Percentiles rank a stretch among this genome's conserved stretches.
Conservation (phyloP, 2,329 filamentous ascomycete genomes). For the Cercospora brassicicola region DNA sequence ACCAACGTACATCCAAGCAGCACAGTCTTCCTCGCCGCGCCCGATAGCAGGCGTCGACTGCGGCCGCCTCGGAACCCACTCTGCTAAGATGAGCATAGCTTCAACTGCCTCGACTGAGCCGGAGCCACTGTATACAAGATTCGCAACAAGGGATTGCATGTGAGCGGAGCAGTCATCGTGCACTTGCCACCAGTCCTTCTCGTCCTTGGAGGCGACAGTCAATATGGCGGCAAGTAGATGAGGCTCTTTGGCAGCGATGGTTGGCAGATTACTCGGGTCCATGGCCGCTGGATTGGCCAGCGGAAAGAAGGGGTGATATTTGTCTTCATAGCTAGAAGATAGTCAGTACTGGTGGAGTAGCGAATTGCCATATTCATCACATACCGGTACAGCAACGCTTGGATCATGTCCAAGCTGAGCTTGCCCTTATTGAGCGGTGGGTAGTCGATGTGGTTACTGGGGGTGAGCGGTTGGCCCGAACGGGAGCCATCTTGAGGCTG, state of each 20-base stretch:
- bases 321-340: slow-evolving; percentile 31
- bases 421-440: slow-evolving; percentile 34
- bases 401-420: slow-evolving; percentile 35
- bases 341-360: background rate
- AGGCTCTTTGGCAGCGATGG: slow-evolving; percentile 34
- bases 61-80: slow-evolving; percentile 38
- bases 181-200: slow-evolving; percentile 37
- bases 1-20: slow-evolving; percentile 40
- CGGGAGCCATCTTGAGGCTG: slow-evolving; percentile 14
- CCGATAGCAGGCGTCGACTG: slow-evolving; percentile 34
- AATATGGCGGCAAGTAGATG: slow-evolving; percentile 38
- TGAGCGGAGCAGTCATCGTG: slow-evolving; percentile 38
- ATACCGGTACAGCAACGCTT: slow-evolving; percentile 31
- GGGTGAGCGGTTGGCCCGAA: slow-evolving; percentile 7
- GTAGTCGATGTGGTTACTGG: slow-evolving; percentile 31
- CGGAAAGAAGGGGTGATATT: slow-evolving; percentile 40
- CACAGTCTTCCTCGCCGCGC: slow-evolving; percentile 38
- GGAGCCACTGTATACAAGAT: slow-evolving; percentile 36
- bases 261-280: slow-evolving; percentile 33
- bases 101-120: slow-evolving; percentile 39
- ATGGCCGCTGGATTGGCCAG: slow-evolving; percentile 35
- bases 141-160: slow-evolving; percentile 38
- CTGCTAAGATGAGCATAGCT: slow-evolving; percentile 38
- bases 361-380: background rate
- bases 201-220: slow-evolving; percentile 39